Base-by-base conservation (phyloP, 75 land plant species). In the Gnetum montanum region DNA sequence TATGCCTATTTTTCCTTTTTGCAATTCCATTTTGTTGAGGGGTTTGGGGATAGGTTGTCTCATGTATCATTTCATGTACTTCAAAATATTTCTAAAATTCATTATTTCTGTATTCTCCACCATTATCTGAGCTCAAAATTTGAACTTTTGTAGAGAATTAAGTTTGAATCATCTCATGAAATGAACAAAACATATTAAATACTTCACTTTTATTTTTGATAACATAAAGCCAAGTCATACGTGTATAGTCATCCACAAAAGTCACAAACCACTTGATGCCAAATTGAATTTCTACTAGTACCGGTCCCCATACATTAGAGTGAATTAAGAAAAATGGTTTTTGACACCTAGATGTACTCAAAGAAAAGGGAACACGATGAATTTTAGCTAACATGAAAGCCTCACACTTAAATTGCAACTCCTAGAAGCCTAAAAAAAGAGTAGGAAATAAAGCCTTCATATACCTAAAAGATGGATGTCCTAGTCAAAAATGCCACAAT, bases 1-100 rank as follows among this genome's bases (percentile, higher is more conserved):
- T 24, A 50, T 59, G 58, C n/a, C 59, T 11, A 43, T 73, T 66
- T 33, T 66, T 73, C 38, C 62, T 6, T 36, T 73, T 61, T 1
- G 70, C 63, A 2, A 66, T 24, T 3, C 70, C 70, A 62, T 73
- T 73, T 31, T 73, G 66, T 31, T 73, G 66, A 0, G 74, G 74
- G 4, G 69, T 65, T 12, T 41, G 4, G 1, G 64, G 8, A 18
- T 53, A 54, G 0, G 74, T 29, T 22, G 46, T 52, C 19, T 71
- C 43, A 54, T 61, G 64, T 4, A 59, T n/a, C 25, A 73, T 45
- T 0, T 63, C 58, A 11, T 73, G 23, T 7, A 4, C 6, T 2
- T 29, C 2, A 18, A 29, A 62, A 50, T 22, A 62, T n/a, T 23
- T 6, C 23, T 41, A 2, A 43, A 73, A 23, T 6, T 13, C 31